Evolutionary conservation across 257 asterid species (phyloP), one percentile per base, ranked within the genome.

Genomic region (Petunia secreta): DNA sequence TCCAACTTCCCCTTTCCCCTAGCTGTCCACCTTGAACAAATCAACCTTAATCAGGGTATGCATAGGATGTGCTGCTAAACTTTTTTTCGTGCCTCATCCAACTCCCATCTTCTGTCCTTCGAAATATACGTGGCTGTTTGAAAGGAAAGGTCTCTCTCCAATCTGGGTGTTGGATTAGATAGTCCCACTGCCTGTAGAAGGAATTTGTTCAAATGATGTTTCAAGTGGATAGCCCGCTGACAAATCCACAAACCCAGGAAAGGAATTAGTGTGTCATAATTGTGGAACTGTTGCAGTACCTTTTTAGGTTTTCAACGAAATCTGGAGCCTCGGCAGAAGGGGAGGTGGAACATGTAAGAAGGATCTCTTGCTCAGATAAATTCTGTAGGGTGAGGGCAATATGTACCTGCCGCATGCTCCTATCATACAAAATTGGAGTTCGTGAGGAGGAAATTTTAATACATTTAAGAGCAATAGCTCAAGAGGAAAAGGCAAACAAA

Each of bases 301-400:
- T 92, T 90, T 90, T 90, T 57, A 82, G 85, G 69, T 85, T 88
- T 55, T 89, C 91, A 57, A 95, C 94, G 67, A 95, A 95, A 82
- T 90, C 94, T 58, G 96, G 94, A 80, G 80, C 87, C 89, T 93
- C 99, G 2, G 93, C 97, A 60, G 85, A 88, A 79, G 99, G 99
- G 48, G 99, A 95, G 79, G 99, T 83, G 41, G 99, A 95, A 87
- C 99, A 93, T 13, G 82, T 81, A 41, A 62, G 91, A 40, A 95
- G 94, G 82, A 93, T 89, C 85, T 95, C 98, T 63, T 81, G 68
- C 83, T 93, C 97, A 14, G 96, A 86, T 64, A 86, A 94, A 75
- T 80, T 77, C 85, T 88, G 94, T 80, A 88, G 89, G 66, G 76
- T 65, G 82, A 84, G 75, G 4, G 97, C 97, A 40, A 88, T 81